These are phyloP conservation scores for Gloeophyllum trabeum DNA, from an alignment of 768 basidiomycete species.

Conservation along the genomic window DNA sequence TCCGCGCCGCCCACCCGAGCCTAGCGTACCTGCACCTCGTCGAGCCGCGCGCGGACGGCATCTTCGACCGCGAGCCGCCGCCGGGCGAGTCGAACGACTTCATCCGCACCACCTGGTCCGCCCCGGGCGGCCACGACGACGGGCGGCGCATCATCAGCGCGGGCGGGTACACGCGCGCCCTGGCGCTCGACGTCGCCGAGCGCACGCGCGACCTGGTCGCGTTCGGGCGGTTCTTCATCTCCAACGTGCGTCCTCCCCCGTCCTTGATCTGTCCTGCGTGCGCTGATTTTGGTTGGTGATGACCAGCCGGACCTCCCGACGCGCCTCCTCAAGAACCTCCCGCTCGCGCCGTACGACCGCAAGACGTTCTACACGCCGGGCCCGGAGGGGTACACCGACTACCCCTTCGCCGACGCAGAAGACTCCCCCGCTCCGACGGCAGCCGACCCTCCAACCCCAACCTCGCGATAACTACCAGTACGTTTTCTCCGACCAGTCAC, in stretches of 20 bases:
- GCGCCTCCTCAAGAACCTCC: slow-evolving; percentile 7
- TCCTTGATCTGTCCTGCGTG: not conserved
- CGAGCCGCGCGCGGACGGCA: slow-evolving; percentile 6
- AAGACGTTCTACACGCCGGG: slow-evolving; percentile 6
- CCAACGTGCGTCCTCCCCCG: slow-evolving; percentile 10
- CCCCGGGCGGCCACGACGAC: not conserved
- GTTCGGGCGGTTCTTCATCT: slow-evolving; percentile 13
- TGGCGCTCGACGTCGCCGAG: slow-evolving; percentile 8
- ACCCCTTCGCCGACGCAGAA: slow-evolving; percentile 8
- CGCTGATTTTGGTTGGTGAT: not conserved
- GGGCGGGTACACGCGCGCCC: slow-evolving; percentile 9
- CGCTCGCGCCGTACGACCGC: slow-evolving; percentile 6
- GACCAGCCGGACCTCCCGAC: slow-evolving; percentile 8
- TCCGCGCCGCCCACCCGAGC: slow-evolving; percentile 12
- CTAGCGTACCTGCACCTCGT: slow-evolving; percentile 23
- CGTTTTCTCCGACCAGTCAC: no score
- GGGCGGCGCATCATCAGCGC: slow-evolving; percentile 9
- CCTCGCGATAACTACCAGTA: no score
- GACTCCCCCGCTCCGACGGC: no score
- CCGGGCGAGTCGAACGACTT: slow-evolving; percentile 7
- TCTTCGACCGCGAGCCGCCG: not conserved
- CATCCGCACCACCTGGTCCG: slow-evolving; percentile 8
- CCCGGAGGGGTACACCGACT: slow-evolving; percentile 9
- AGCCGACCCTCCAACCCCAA: no score
- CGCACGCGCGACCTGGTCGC: slow-evolving; percentile 10